phyloP scores from a whole-genome alignment of 306 rosid species.

The Prunus persica region DNA sequence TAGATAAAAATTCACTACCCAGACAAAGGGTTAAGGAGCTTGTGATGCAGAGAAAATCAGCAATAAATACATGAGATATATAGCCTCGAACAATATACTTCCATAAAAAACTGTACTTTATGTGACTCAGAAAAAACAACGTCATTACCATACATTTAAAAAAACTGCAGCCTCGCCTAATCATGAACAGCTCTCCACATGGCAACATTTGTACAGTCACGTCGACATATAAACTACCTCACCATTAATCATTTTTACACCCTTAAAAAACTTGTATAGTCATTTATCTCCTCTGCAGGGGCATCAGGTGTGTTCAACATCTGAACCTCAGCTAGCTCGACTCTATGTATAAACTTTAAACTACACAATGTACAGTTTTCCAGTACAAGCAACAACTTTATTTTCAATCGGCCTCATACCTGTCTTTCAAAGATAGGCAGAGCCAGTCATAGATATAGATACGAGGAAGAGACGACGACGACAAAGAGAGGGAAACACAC shows the following conservation, averaged over 20 bases:
- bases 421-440: conserved; percentile 35
- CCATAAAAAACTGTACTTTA: conserved; percentile 24
- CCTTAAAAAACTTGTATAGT: conserved; percentile 58
- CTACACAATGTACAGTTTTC: conserved; percentile 93
- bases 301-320: conserved; percentile 49
- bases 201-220: conserved; percentile 82
- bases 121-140: conserved; percentile 19
- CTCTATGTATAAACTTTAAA: conserved; percentile 67
- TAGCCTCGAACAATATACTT: not conserved
- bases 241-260: conserved; percentile 59
- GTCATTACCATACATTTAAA: conserved; percentile 54
- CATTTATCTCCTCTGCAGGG: conserved; percentile 56
- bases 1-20: not conserved
- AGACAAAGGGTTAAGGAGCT: not conserved
- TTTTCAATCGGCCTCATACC: conserved; percentile 49
- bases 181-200: conserved; percentile 67
- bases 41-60: not conserved
- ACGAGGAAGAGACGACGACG: conserved; percentile 21
- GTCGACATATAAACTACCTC: conserved; percentile 55
- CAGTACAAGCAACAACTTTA: conserved; percentile 69
- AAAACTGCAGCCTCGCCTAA: conserved; percentile 54
- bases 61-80: not conserved
- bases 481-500: conserved; percentile 50
- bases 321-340: conserved; percentile 46
- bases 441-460: conserved; percentile 40